These are phyloP conservation scores for Aspergillus nidulans DNA, from an alignment of 495 filamentous ascomycete genomes.

Conservation along the genomic window DNA sequence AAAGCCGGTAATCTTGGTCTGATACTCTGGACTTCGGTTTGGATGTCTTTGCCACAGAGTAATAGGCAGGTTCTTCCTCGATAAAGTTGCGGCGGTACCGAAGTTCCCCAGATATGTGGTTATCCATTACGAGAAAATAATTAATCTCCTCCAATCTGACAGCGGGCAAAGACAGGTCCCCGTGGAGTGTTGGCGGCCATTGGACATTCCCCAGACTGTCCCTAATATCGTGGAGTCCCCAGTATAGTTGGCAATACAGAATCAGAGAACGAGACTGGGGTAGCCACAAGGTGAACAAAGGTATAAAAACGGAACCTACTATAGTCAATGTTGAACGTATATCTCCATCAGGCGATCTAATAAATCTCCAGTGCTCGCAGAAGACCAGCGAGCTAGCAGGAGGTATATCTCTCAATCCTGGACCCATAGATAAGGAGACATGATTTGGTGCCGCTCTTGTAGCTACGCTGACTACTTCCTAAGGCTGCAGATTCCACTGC, in stretches of 20 bases:
- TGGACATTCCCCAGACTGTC: neutral
- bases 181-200: neutral
- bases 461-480: too few relatives aligned
- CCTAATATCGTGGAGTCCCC: neutral
- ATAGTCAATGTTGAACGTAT: too few relatives aligned
- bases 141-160: neutral
- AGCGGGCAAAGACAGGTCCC: neutral
- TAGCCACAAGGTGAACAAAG: neutral
- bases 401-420: neutral
- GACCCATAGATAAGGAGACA: constrained; percentile 3
- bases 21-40: too few relatives aligned
- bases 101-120: neutral
- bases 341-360: too few relatives aligned
- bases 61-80: neutral
- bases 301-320: neutral
- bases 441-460: neutral
- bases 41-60: neutral
- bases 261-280: neutral
- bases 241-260: neutral
- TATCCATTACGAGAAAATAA: neutral
- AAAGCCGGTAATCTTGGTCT: too few relatives aligned
- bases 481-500: neutral
- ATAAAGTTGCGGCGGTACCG: neutral
- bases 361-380: too few relatives aligned
- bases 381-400: neutral